A percentile compares a stretch with the other conserved stretches of the same genome.
These are phyloP conservation scores for Zymoseptoria tritici DNA, from an alignment of 2,329 filamentous ascomycete species.

Conservation along the genomic window DNA sequence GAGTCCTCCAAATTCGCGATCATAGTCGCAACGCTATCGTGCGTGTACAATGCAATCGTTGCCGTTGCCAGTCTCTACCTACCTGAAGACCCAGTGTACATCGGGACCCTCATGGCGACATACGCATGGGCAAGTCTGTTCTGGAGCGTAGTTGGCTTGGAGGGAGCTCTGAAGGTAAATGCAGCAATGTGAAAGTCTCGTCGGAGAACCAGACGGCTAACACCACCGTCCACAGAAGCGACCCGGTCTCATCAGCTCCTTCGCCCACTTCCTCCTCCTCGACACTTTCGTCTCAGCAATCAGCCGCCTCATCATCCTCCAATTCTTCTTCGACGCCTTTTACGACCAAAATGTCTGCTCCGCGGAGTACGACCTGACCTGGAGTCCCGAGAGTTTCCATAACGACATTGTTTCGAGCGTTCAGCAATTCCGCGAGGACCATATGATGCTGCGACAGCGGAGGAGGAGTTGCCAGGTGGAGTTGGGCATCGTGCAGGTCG, in stretches of 20 bases:
- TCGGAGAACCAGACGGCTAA: not conserved
- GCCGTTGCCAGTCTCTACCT: conserved; percentile 21
- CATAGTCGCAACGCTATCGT: conserved; percentile 17
- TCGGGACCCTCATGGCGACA: conserved; percentile 18
- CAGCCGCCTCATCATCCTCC: conserved; percentile 17
- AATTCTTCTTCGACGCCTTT: conserved; percentile 21
- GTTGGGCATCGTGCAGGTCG: conserved; percentile 15
- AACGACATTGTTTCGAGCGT: conserved; percentile 19
- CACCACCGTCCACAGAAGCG: conserved; percentile 8
- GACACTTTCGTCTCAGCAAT: conserved; percentile 21
- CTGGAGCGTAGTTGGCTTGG: conserved; percentile 19
- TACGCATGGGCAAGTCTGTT: conserved; percentile 24
- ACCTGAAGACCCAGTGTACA: conserved; percentile 23
- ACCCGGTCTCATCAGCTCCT: conserved; percentile 16
- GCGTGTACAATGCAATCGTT: conserved; percentile 20
- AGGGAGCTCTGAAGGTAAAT: conserved; percentile 19
- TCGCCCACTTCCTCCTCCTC: conserved; percentile 22
- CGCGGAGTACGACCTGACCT: conserved; percentile 13
- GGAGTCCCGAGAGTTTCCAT: conserved; percentile 14
- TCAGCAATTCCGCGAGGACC: conserved; percentile 15
- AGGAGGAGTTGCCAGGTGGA: conserved; percentile 15
- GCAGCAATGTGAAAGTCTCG: not conserved
- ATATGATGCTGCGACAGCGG: conserved; percentile 11
- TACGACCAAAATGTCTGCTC: conserved; percentile 19
- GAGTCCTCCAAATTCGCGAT: conserved; percentile 10